Percentiles rank a stretch among this genome's conserved stretches.
phyloP scores from a whole-genome alignment of 2,329 filamentous ascomycete species.

The Colletotrichum phormii region DNA sequence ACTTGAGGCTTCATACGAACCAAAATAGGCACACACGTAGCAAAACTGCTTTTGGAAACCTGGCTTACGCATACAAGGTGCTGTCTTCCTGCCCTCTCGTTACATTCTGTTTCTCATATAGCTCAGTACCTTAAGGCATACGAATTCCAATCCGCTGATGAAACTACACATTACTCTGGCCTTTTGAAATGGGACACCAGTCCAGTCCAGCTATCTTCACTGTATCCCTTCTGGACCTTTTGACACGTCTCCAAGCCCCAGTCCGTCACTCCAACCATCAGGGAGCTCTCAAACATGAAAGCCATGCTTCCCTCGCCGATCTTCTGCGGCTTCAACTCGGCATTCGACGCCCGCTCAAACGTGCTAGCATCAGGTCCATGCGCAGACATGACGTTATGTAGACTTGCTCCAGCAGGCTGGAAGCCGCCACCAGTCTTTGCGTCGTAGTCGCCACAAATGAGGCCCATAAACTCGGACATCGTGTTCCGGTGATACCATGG shows the following conservation, averaged over 20 bases:
- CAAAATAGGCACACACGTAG: no score
- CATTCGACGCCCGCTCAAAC: conserved; percentile 58
- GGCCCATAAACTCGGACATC: conserved; percentile 61
- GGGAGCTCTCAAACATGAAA: conserved; percentile 62
- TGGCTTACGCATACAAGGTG: fast-evolving
- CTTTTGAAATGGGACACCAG: conserved; percentile 38
- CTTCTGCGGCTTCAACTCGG: conserved; percentile 54
- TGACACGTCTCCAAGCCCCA: conserved; percentile 60
- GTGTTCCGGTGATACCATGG: conserved; percentile 69
- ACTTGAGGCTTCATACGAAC: no score
- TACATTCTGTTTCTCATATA: background rate
- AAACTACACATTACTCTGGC: background rate
- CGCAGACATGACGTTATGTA: conserved; percentile 70
- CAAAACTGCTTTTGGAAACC: no score
- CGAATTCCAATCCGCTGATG: background rate
- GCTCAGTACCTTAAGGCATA: background rate
- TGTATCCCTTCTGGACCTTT: conserved; percentile 63
- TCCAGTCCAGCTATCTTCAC: conserved; percentile 69
- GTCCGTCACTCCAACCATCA: conserved; percentile 66
- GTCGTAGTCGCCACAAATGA: conserved; percentile 58
- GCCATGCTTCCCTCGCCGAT: conserved; percentile 59
- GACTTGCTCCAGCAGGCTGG: conserved; percentile 54
- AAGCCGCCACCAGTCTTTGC: conserved; percentile 59
- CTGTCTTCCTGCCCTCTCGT: background rate
- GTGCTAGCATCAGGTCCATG: conserved; percentile 61